These are phyloP conservation scores for Thamnidium elegans DNA, from an alignment of 192 early-diverging fungal genomes.

Conservation along the genomic window DNA sequence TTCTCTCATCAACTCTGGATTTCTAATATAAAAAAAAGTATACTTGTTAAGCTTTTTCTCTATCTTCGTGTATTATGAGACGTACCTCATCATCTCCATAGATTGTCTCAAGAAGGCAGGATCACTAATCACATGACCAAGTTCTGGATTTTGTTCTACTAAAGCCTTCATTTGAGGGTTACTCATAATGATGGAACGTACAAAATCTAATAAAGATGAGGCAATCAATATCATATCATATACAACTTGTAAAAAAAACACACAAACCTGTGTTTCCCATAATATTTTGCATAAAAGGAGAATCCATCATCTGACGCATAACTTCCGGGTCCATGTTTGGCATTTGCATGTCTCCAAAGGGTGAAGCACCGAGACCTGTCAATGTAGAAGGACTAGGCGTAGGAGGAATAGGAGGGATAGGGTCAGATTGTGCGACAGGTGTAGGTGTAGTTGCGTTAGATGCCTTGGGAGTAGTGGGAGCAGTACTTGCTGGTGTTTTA, in stretches of 20 bases:
- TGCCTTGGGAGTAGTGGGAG: slow-evolving; percentile 9
- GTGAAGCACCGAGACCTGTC: slow-evolving; percentile 1
- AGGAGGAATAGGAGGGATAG: slow-evolving; percentile 19
- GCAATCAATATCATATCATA: not conserved
- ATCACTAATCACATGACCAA: slow-evolving; percentile 61
- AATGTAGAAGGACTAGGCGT: slow-evolving; percentile 10
- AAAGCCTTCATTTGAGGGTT: slow-evolving; percentile 57
- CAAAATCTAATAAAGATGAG: slow-evolving; percentile 38
- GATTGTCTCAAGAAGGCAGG: slow-evolving; percentile 58
- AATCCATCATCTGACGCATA: slow-evolving; percentile 41
- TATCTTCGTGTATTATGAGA: no score
- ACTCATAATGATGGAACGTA: slow-evolving; percentile 60
- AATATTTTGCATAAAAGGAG: slow-evolving; percentile 36
- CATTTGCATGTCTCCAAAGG: slow-evolving; percentile 13
- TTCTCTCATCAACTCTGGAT: slow-evolving; percentile 61
- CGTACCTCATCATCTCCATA: slow-evolving; percentile 45
- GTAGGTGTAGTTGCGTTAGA: slow-evolving; percentile 18
- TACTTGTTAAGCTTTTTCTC: not conserved
- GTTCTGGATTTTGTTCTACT: slow-evolving; percentile 61
- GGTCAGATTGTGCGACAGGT: not conserved
- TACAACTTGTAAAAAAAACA: not conserved
- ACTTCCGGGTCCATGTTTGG: slow-evolving; percentile 31
- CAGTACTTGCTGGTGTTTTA: not conserved
- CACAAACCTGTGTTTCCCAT: slow-evolving; percentile 36
- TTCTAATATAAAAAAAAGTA: slow-evolving; percentile 29